phyloP scores from a whole-genome alignment of 306 rosid species.

The Quercus berberidifolia region DNA sequence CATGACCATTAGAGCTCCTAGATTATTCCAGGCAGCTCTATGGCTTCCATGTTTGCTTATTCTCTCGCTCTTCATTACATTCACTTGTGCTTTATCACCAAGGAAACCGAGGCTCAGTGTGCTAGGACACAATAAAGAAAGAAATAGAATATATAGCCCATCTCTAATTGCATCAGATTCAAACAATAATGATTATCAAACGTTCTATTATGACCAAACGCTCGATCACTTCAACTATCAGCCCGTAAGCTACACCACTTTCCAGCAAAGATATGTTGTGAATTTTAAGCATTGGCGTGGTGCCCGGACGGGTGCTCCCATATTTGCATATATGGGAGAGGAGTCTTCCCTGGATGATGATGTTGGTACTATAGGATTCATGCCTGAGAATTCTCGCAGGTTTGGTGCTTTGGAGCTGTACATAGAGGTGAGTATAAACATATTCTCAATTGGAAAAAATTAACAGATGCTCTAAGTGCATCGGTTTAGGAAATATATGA shows the following conservation, averaged over 20 bases:
- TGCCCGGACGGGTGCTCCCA: constrained; percentile 49
- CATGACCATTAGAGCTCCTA: too few species aligned
- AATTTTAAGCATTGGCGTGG: constrained; percentile 72
- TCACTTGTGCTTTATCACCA: too few species aligned
- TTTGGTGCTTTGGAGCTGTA: constrained; percentile 59
- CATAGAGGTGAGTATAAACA: constrained; percentile 47
- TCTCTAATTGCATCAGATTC: not conserved
- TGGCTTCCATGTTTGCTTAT: too few species aligned
- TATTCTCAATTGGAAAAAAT: too few species aligned
- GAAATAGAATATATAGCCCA: too few species aligned
- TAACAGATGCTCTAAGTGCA: too few species aligned
- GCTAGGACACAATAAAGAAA: too few species aligned
- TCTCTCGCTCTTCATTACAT: too few species aligned
- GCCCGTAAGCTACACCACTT: constrained; percentile 52
- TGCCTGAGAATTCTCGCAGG: constrained; percentile 45
- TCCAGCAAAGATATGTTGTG: constrained; percentile 57
- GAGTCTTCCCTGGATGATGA: constrained; percentile 42
- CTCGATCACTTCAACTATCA: constrained; percentile 75
- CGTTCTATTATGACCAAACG: constrained; percentile 49
- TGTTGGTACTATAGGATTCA: constrained; percentile 33
- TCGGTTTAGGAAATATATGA: too few species aligned
- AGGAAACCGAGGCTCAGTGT: too few species aligned
- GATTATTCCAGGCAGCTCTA: too few species aligned
- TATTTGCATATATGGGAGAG: constrained; percentile 58
- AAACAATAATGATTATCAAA: constrained; percentile 17